Percentiles rank a stretch among this genome's conserved stretches.
Evolutionary conservation across 805 yeast species (phyloP).

Genomic region (Wickerhamiella parazyma): DNA sequence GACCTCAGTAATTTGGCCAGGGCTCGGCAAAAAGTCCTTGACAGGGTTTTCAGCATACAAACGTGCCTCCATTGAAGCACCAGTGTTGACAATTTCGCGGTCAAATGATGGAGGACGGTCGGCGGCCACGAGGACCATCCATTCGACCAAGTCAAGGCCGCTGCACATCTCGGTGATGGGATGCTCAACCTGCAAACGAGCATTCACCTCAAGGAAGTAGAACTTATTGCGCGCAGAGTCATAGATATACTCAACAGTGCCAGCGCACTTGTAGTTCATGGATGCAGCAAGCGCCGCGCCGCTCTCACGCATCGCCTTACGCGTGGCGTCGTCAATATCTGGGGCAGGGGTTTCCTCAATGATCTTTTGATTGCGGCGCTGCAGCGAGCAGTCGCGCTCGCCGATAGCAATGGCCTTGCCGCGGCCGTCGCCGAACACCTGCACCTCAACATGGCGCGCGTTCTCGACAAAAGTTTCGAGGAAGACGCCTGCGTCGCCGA

Average conservation of each 20-base stretch:
- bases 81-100: conserved; percentile 42
- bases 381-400: conserved; percentile 95
- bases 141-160: conserved; percentile 87
- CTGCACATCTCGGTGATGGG: conserved; percentile 94
- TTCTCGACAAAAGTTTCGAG: conserved; percentile 88
- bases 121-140: conserved; percentile 91
- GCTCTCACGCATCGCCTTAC: conserved; percentile 62
- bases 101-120: conserved; percentile 71
- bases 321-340: conserved; percentile 66
- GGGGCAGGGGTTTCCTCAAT: conserved; percentile 99
- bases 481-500: conserved; percentile 93
- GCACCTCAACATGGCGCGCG: conserved; percentile 93
- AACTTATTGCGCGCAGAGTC: conserved; percentile 78
- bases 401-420: conserved; percentile 91
- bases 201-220: conserved; percentile 90
- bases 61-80: conserved; percentile 95
- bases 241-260: conserved; percentile 91
- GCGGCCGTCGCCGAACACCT: conserved; percentile 89
- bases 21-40: conserved; percentile 88
- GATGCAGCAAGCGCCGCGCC: conserved; percentile 71
- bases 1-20: conserved; percentile 83
- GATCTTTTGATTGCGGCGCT: conserved; percentile 91
- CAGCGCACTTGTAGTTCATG: conserved; percentile 90
- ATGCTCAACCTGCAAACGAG: conserved; percentile 94
- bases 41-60: conserved; percentile 95